Evolutionary conservation across 805 yeast species (phyloP).

Genomic region (Candida chauliodis): DNA sequence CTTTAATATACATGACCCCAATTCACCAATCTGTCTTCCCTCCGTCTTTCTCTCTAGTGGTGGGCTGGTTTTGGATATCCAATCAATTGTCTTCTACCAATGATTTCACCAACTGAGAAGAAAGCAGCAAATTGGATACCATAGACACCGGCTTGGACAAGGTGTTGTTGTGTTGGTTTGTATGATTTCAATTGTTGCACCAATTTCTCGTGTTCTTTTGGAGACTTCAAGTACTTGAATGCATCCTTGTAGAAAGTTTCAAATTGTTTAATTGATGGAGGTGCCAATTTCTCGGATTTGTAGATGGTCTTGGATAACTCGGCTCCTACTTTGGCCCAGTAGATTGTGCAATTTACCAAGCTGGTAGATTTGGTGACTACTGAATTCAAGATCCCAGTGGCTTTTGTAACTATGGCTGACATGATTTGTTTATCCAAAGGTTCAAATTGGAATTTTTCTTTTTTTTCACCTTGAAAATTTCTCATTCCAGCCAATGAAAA

Average conservation of each 20-base stretch:
- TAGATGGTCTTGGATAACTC: constrained; percentile 76
- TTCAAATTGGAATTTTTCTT: too few relatives aligned
- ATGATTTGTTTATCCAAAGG: constrained; percentile 19
- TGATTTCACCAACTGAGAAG: constrained; percentile 90
- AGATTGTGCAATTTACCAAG: constrained; percentile 54
- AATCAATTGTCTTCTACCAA: constrained; percentile 91
- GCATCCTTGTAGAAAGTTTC: constrained; percentile 62
- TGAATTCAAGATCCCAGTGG: constrained; percentile 34
- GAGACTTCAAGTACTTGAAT: constrained; percentile 32
- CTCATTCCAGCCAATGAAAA: constrained; percentile 12
- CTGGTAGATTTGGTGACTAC: constrained; percentile 35
- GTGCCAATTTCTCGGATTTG: constrained; percentile 88
- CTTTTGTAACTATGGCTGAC: constrained; percentile 44
- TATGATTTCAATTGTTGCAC: constrained; percentile 44
- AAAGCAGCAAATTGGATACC: constrained; percentile 84
- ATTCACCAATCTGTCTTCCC: too few relatives aligned
- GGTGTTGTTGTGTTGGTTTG: constrained; percentile 51
- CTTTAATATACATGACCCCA: not conserved
- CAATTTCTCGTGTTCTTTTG: constrained; percentile 57
- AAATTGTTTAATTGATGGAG: constrained; percentile 78
- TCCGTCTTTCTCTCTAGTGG: constrained; percentile 8
- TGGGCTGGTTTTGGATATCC: constrained; percentile 73
- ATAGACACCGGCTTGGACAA: constrained; percentile 66
- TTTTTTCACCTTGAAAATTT: constrained; percentile 6
- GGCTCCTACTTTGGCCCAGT: constrained; percentile 73